phyloP scores from a whole-genome alignment of 257 asterid genomes.

The Nicotiana undulata region DNA sequence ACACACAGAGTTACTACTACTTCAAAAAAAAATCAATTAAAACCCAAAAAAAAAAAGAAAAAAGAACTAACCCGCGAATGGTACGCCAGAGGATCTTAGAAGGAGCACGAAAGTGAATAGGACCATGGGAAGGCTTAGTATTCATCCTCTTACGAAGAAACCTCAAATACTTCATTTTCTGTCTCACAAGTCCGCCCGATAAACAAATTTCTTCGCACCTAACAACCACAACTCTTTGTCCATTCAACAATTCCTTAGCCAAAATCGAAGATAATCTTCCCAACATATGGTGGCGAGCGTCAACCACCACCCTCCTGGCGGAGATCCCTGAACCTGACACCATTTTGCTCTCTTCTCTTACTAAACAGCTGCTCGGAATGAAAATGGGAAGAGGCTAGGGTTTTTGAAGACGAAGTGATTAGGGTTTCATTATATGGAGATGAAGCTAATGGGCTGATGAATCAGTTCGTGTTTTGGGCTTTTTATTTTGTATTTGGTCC shows the following conservation, averaged over 20 bases:
- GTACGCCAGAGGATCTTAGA: slow-evolving; percentile 48
- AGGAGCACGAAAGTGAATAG: slow-evolving; percentile 49
- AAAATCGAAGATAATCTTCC: slow-evolving; percentile 37
- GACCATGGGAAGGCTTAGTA: slow-evolving; percentile 51
- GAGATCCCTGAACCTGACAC: slow-evolving; percentile 46
- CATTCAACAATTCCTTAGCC: slow-evolving; percentile 42
- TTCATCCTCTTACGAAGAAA: slow-evolving; percentile 45
- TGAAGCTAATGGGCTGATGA: neutral
- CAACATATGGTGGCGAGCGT: slow-evolving; percentile 47
- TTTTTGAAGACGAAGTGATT: neutral
- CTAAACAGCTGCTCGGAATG: too few species aligned
- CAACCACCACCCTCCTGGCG: slow-evolving; percentile 35
- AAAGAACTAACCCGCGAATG: slow-evolving; percentile 33
- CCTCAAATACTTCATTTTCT: slow-evolving; percentile 46
- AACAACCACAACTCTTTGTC: slow-evolving; percentile 39
- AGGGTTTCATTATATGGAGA: neutral
- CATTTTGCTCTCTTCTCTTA: slow-evolving; percentile 6
- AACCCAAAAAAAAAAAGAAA: neutral
- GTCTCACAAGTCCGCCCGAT: slow-evolving; percentile 43
- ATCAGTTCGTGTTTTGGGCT: neutral
- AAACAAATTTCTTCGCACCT: slow-evolving; percentile 47
- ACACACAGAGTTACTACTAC: neutral
- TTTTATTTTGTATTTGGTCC: neutral
- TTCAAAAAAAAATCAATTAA: neutral
- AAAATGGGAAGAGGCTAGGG: neutral